A percentile compares a stretch with the other conserved stretches of the same genome.
Evolutionary conservation across 2,329 filamentous ascomycete genomes (phyloP).

Genomic region (Phialemonium atrogriseum): DNA sequence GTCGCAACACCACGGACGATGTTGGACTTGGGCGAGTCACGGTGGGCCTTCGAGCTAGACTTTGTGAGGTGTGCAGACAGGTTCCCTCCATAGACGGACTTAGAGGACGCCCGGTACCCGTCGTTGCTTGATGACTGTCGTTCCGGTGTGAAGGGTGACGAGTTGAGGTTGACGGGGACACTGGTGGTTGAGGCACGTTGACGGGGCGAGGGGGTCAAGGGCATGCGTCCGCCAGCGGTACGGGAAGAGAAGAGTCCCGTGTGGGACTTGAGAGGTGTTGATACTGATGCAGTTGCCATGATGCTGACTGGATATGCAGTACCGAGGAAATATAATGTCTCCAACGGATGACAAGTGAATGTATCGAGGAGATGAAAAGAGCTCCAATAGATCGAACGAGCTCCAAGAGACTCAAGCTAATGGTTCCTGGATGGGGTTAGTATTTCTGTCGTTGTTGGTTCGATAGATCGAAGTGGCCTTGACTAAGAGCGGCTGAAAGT

Average conservation of each 20-base stretch:
- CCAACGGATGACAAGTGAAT: constrained; percentile 40
- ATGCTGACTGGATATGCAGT: constrained; percentile 27
- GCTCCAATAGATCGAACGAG: constrained; percentile 37
- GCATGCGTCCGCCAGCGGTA: constrained; percentile 90
- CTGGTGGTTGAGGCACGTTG: constrained; percentile 44
- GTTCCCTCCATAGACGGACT: constrained; percentile 75
- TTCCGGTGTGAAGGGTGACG: constrained; percentile 73
- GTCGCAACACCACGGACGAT: constrained; percentile 69
- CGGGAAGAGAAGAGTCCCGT: constrained; percentile 85
- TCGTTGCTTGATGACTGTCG: constrained; percentile 44
- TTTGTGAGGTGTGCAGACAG: constrained; percentile 72
- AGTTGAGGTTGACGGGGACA: constrained; percentile 45
- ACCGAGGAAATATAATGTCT: constrained; percentile 22
- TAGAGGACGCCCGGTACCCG: constrained; percentile 40
- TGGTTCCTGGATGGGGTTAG: constrained; percentile 47
- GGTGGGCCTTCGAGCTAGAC: constrained; percentile 58
- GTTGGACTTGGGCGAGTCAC: constrained; percentile 94
- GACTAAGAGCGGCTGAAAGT: constrained; percentile 32
- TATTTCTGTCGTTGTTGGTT: constrained; percentile 33
- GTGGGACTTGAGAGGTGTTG: constrained; percentile 92
- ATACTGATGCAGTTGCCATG: constrained; percentile 77
- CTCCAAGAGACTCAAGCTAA: constrained; percentile 53
- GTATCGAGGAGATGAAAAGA: constrained; percentile 32
- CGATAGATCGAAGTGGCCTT: constrained; percentile 37
- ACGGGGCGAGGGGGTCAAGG: constrained; percentile 84